Evolutionary conservation across 495 filamentous ascomycete genomes (phyloP).

Genomic region (Aspergillus sparsus): DNA sequence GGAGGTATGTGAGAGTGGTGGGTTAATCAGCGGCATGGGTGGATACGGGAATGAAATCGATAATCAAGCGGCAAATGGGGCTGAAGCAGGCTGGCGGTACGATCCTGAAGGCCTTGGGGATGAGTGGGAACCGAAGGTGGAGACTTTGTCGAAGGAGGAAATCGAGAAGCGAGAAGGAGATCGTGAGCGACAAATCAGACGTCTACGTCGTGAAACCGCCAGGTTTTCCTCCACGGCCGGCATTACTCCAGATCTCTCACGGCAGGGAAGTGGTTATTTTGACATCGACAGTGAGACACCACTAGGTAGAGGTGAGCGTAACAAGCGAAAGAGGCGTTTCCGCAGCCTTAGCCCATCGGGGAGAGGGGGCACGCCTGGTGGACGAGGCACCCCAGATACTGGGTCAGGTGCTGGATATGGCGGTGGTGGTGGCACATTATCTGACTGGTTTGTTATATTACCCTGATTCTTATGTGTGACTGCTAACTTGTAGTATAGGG

Average conservation of each 20-base stretch:
- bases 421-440: conserved; percentile 69
- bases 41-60: conserved; percentile 77
- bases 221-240: conserved; percentile 83
- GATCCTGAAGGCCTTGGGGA: conserved; percentile 86
- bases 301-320: conserved; percentile 84
- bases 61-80: conserved; percentile 78
- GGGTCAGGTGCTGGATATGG: conserved; percentile 62
- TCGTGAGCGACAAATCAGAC: conserved; percentile 83
- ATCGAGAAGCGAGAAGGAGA: conserved; percentile 98
- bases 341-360: conserved; percentile 78
- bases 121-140: conserved; percentile 94
- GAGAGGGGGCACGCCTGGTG: conserved; percentile 66
- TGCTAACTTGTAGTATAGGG: conserved; percentile 45
- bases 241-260: conserved; percentile 64
- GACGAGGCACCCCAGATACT: conserved; percentile 74
- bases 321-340: conserved; percentile 92
- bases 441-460: conserved; percentile 58
- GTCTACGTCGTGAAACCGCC: conserved; percentile 87
- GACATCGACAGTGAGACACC: conserved; percentile 64
- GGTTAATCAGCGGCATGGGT: conserved; percentile 69
- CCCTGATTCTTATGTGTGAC: conserved; percentile 7
- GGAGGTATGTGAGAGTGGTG: conserved; percentile 88
- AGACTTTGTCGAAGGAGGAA: conserved; percentile 88
- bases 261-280: conserved; percentile 57
- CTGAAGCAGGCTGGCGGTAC: conserved; percentile 89